These are phyloP conservation scores for Beta macrorhiza DNA, from an alignment of 179 eudicot species.

Conservation along the genomic window DNA sequence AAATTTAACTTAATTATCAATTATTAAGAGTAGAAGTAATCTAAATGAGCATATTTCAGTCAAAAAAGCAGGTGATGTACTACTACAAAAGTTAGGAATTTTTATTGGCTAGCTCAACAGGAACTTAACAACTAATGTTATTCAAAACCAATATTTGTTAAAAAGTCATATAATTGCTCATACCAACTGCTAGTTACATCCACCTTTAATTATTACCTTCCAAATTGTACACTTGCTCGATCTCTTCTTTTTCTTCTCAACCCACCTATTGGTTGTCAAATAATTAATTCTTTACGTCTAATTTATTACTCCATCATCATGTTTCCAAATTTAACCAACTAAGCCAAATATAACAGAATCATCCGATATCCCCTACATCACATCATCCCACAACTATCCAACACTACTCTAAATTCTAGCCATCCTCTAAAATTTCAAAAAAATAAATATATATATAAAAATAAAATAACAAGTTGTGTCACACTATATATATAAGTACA, in stretches of 20 bases:
- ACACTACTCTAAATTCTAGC: slow-evolving; percentile 9
- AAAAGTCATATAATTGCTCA: slow-evolving; percentile 20
- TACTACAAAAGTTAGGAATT: not conserved
- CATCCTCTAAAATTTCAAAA: not conserved
- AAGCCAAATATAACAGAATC: no score
- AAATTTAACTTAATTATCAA: no score
- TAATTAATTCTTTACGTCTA: slow-evolving; percentile 4
- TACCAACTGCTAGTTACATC: slow-evolving; percentile 28
- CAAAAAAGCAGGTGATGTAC: no score
- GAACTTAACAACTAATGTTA: slow-evolving; percentile 15
- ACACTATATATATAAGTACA: slow-evolving; percentile 28
- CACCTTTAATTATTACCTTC: not conserved
- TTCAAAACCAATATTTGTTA: not conserved
- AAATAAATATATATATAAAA: not conserved
- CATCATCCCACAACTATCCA: slow-evolving; percentile 10
- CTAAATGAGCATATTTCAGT: no score
- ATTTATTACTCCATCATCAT: not conserved
- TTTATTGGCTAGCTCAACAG: not conserved
- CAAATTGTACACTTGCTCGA: not conserved
- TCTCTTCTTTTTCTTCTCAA: not conserved
- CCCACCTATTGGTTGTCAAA: slow-evolving; percentile 12
- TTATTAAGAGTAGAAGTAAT: no score
- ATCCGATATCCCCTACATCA: slow-evolving; percentile 13
- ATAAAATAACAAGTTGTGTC: slow-evolving; percentile 2
- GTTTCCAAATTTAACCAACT: slow-evolving; percentile 8